These are phyloP conservation scores for Aspergillus sp. DNA, from an alignment of 2,329 filamentous ascomycete genomes.

Conservation along the genomic window DNA sequence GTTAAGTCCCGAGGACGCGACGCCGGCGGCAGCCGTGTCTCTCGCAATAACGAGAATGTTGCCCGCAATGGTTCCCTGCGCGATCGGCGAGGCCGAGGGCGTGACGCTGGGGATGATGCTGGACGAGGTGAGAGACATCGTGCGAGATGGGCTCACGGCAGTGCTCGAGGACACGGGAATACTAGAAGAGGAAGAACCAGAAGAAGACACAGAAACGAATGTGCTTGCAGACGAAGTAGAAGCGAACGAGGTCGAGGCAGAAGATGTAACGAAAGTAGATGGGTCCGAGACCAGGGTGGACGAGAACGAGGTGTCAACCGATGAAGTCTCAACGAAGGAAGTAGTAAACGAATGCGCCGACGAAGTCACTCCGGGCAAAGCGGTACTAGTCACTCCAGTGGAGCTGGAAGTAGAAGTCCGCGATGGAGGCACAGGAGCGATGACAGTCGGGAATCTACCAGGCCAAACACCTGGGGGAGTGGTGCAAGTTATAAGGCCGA, in stretches of 20 bases:
- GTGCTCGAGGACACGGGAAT: not conserved
- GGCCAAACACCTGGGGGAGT: slow-evolving; percentile 31
- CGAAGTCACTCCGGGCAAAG: slow-evolving; percentile 10
- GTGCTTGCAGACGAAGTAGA: slow-evolving; percentile 7
- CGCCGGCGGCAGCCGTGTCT: slow-evolving; percentile 50
- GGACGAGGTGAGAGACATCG: slow-evolving; percentile 26
- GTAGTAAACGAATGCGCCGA: slow-evolving; percentile 4
- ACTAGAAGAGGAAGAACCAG: not conserved
- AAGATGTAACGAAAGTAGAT: slow-evolving; percentile 10
- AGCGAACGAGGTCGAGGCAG: slow-evolving; percentile 9
- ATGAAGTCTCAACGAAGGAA: slow-evolving; percentile 1
- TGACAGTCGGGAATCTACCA: slow-evolving; percentile 22
- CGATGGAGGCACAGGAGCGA: slow-evolving; percentile 18
- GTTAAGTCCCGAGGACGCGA: slow-evolving; percentile 55
- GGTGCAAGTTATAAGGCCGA: slow-evolving; percentile 33
- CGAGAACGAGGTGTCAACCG: not conserved
- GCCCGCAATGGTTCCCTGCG: slow-evolving; percentile 24
- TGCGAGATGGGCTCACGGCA: slow-evolving; percentile 10
- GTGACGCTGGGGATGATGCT: slow-evolving; percentile 14
- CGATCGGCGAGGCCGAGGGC: slow-evolving; percentile 20
- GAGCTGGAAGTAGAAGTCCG: slow-evolving; percentile 4
- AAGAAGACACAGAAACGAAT: slow-evolving; percentile 2
- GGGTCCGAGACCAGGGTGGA: not conserved
- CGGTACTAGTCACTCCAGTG: slow-evolving; percentile 9
- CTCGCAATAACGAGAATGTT: slow-evolving; percentile 59